Evolutionary conservation across 148 eudicot species (phyloP), one percentile per base, ranked within the genome.

Genomic region (Suaeda aralocaspica): DNA sequence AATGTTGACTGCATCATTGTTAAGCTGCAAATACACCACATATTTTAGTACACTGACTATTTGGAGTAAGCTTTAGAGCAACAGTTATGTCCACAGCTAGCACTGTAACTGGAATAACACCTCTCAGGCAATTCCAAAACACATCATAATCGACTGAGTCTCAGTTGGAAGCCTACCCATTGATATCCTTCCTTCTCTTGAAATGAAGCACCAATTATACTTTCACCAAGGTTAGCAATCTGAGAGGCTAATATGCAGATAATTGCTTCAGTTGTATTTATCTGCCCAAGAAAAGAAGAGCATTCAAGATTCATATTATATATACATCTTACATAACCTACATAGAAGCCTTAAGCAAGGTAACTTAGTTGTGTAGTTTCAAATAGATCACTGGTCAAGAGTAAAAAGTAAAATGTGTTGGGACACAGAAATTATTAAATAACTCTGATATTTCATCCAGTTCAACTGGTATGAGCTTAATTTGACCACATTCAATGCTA

Each of bases 221-320:
- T 92, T 82, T 92, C 96, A 74, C 98, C 90, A 59, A 90, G 67
- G 73, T 92, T 92, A 44, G 98, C 96, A 72, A 92, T 81, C 80
- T 92, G 94, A 42, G 98, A 82, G 41, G 98, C 98, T 66, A 92
- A 60, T 59, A 92, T 88, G 64, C 96, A 92, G 48, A 88, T 78
- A 58, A 75, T 73, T 44, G 91, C 89, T 82, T 87, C 88, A 9
- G 82, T 72, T 33, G 73, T 71, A 66, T 72, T 75, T 68, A 92
- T 88, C 98, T 92, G 90, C 63, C 39, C 22, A 52, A 51, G 57
- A 56, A 19, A 55, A 74, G 63, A 50, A 12, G 50, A 63, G 36
- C 46, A 44, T 72, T 68, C 55, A 15, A 53, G 41, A 36, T 36
- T 36, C 4, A n/a, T n/a, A n/a, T n/a, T n/a, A n/a, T n/a, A n/a